These are phyloP conservation scores for Arctostaphylos glauca DNA, from an alignment of 148 eudicot genomes.

Conservation along the genomic window DNA sequence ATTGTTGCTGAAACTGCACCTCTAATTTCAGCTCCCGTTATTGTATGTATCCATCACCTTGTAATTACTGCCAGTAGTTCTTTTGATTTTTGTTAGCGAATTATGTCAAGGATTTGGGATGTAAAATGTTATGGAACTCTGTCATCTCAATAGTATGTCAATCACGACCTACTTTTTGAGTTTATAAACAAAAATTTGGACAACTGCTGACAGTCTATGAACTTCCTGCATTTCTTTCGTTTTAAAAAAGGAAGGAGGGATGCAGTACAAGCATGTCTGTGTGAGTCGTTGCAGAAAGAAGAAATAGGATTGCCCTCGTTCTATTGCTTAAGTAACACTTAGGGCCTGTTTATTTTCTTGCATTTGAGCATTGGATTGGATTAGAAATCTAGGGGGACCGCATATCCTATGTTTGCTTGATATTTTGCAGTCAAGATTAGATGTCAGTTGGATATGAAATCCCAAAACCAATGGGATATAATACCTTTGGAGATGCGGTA, in stretches of 20 bases:
- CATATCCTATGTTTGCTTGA: neutral
- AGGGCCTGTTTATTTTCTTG: neutral
- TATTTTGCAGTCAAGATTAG: neutral
- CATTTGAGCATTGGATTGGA: neutral
- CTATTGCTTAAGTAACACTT: neutral
- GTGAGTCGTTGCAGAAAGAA: neutral
- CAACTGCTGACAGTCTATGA: neutral
- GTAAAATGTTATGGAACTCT: neutral
- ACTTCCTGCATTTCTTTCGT: neutral
- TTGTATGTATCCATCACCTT: slow-evolving; percentile 46
- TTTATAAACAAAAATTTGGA: neutral
- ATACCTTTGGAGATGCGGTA: neutral
- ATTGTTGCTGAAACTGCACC: slow-evolving; percentile 66
- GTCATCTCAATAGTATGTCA: neutral
- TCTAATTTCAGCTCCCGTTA: slow-evolving; percentile 66
- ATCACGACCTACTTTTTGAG: slow-evolving; percentile 8
- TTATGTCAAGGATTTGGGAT: neutral
- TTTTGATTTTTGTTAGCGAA: neutral
- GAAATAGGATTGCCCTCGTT: neutral
- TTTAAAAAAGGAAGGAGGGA: neutral
- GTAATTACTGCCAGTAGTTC: neutral
- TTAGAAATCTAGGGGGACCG: neutral
- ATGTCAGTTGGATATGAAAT: neutral
- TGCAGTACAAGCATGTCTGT: neutral
- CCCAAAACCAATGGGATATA: neutral